Evolutionary conservation across 2,329 filamentous ascomycete genomes (phyloP).

Genomic region (Verticillium longisporum): DNA sequence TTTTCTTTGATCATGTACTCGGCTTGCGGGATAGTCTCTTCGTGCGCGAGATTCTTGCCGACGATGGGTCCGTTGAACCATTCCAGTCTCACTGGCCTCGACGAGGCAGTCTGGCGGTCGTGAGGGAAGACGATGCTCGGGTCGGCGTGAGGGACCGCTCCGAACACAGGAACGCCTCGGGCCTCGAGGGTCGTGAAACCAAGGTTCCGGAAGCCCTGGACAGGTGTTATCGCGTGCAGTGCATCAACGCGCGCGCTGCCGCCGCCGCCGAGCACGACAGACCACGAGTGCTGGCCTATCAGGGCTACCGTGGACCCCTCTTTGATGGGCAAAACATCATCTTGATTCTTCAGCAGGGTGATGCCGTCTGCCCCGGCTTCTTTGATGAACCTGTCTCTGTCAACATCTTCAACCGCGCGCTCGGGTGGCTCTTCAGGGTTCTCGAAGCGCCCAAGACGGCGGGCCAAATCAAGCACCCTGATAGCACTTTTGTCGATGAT

Average conservation of each 20-base stretch:
- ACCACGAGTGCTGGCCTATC: neutral
- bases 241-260: neutral
- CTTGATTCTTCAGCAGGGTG: slow-evolving; percentile 69
- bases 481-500: slow-evolving; percentile 48
- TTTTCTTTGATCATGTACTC: neutral
- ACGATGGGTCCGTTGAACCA: neutral
- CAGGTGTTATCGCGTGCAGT: neutral
- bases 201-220: neutral
- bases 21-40: neutral
- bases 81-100: neutral
- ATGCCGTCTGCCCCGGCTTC: slow-evolving; percentile 62
- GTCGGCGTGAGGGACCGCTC: neutral
- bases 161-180: neutral
- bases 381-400: slow-evolving; percentile 51
- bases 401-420: neutral
- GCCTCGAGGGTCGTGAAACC: neutral
- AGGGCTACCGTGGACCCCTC: slow-evolving; percentile 12
- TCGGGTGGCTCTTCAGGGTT: slow-evolving; percentile 34
- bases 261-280: neutral
- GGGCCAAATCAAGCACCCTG: slow-evolving; percentile 50
- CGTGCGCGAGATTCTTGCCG: neutral
- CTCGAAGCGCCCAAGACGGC: slow-evolving; percentile 47
- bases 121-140: neutral
- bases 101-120: neutral
- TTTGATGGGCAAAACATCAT: slow-evolving; percentile 52